Evolutionary conservation across 139 green algal species (phyloP).

Genomic region (Chlorella sp.): DNA sequence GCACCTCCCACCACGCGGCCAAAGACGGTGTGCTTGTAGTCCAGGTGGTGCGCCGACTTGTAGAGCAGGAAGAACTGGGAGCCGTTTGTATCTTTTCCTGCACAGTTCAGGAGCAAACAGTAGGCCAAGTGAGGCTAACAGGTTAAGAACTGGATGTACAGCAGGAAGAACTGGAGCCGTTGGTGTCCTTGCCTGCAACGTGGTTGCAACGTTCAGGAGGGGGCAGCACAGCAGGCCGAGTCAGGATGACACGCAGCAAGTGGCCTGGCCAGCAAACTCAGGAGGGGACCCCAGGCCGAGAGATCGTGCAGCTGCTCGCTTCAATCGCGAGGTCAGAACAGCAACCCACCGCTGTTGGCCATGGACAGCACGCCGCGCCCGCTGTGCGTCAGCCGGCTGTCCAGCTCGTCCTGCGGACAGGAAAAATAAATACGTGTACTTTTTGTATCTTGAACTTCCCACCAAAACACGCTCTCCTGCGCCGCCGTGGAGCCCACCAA

Average conservation of each 20-base stretch:
- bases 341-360: constrained; percentile 83
- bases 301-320: too few relatives aligned
- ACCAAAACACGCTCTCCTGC: too few relatives aligned
- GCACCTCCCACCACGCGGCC: constrained; percentile 80
- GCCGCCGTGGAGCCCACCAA: too few relatives aligned
- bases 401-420: constrained; percentile 66
- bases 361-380: constrained; percentile 93
- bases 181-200: constrained; percentile 11
- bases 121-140: neutral
- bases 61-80: constrained; percentile 87
- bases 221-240: too few relatives aligned
- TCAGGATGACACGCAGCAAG: too few relatives aligned
- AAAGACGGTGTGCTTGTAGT: constrained; percentile 96
- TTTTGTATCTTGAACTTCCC: too few relatives aligned
- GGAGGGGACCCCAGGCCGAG: too few relatives aligned
- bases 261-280: too few relatives aligned
- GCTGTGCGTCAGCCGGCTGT: constrained; percentile 68
- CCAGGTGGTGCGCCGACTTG: constrained; percentile 88
- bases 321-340: too few relatives aligned
- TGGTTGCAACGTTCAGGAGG: too few relatives aligned
- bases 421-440: too few relatives aligned
- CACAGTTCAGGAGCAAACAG: neutral
- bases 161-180: constrained; percentile 76
- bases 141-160: constrained; percentile 57
- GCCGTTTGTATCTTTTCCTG: constrained; percentile 31